These are phyloP conservation scores for Microdochium bolleyi DNA, from an alignment of 2,329 filamentous ascomycete species.

Conservation along the genomic window DNA sequence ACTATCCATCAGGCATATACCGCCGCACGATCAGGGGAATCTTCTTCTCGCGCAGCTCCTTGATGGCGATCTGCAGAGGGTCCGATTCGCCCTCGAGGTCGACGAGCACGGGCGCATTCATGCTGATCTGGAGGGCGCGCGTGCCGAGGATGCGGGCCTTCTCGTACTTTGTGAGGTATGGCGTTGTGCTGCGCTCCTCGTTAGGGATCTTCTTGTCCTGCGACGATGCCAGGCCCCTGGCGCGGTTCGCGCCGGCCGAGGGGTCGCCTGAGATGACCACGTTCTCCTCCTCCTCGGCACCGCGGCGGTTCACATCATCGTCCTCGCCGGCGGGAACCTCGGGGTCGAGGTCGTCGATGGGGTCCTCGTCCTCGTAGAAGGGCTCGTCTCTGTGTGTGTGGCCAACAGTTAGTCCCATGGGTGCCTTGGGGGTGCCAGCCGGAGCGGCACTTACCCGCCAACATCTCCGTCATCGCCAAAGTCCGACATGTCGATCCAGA, in stretches of 20 bases:
- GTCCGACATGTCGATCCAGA: constrained; percentile 54
- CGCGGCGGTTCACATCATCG: constrained; percentile 41
- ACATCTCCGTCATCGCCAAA: constrained; percentile 58
- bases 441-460: constrained; percentile 39
- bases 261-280: constrained; percentile 55
- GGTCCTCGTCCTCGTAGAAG: constrained; percentile 61
- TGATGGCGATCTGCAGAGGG: constrained; percentile 93
- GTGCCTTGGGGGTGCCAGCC: background rate
- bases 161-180: constrained; percentile 99
- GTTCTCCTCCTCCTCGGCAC: constrained; percentile 49
- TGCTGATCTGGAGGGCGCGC: constrained; percentile 91
- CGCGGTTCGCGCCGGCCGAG: constrained; percentile 46
- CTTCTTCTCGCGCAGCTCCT: constrained; percentile 97
- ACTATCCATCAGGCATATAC: constrained; percentile 96
- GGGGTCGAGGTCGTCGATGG: constrained; percentile 47
- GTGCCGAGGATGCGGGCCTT: constrained; percentile 88
- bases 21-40: constrained; percentile 91
- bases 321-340: constrained; percentile 45
- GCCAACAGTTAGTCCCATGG: constrained; percentile 25
- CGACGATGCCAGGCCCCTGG: constrained; percentile 45
- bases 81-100: constrained; percentile 97
- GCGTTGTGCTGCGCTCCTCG: constrained; percentile 83
- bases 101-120: constrained; percentile 95
- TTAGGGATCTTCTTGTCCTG: constrained; percentile 84
- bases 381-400: constrained; percentile 52